phyloP scores from a whole-genome alignment of 768 basidiomycete genomes.

The Leucocoprinus leucothites region DNA sequence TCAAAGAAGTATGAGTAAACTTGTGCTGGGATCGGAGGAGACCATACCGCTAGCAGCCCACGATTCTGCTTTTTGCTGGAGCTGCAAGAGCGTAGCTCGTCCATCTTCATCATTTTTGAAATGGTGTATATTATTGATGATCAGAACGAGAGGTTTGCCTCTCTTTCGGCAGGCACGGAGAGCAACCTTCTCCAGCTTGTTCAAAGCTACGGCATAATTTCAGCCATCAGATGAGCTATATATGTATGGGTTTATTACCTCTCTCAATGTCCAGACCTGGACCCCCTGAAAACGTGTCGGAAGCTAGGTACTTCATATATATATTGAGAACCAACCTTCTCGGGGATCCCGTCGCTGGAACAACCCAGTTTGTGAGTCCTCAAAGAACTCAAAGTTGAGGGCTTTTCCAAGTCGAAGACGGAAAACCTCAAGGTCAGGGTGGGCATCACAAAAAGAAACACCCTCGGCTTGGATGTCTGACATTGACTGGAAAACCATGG shows the following conservation, averaged over 20 bases:
- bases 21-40: constrained; percentile 5
- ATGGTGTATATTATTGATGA: constrained; percentile 77
- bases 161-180: constrained; percentile 53
- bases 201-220: constrained; percentile 48
- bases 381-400: constrained; percentile 82
- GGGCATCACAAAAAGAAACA: constrained; percentile 76
- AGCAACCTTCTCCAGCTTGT: constrained; percentile 85
- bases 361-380: constrained; percentile 75
- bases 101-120: constrained; percentile 79
- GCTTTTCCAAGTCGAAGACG: constrained; percentile 82
- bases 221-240: neutral
- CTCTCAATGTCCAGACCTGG: constrained; percentile 81
- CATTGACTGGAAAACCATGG: constrained; percentile 85
- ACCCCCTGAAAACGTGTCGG: constrained; percentile 44
- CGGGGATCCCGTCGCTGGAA: constrained; percentile 82
- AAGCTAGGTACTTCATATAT: neutral
- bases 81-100: constrained; percentile 73
- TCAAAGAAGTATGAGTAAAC: neutral
- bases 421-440: constrained; percentile 86
- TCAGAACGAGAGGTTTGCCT: constrained; percentile 70
- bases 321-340: constrained; percentile 45
- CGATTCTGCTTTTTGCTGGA: constrained; percentile 82
- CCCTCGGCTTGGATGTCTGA: constrained; percentile 63
- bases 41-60: constrained; percentile 77
- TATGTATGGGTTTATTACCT: constrained; percentile 35